Conservation (phyloP, 2,329 filamentous ascomycete genomes). For the Sclerotinia glacialis region DNA sequence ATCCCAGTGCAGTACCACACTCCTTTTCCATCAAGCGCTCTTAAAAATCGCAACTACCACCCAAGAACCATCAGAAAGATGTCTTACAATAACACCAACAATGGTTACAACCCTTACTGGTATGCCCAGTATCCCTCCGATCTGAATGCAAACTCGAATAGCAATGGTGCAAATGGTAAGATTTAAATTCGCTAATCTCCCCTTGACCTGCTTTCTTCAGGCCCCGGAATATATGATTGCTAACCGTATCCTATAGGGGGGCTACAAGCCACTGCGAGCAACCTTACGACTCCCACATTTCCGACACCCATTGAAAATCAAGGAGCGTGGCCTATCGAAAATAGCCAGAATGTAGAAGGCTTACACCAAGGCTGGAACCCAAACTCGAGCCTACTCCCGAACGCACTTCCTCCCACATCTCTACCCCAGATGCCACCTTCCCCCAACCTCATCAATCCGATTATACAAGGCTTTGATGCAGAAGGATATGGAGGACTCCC, state of each 20-base stretch:
- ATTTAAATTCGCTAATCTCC: not conserved
- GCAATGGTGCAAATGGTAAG: not conserved
- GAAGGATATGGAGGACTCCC: not conserved
- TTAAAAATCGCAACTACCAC: too few species aligned
- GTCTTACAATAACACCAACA: not conserved
- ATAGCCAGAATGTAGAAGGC: not conserved
- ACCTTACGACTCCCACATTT: not conserved
- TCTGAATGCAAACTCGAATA: not conserved
- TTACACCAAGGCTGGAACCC: not conserved
- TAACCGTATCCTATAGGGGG: not conserved
- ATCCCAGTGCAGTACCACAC: not conserved
- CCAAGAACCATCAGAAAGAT: not conserved
- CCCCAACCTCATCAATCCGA: not conserved
- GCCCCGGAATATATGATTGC: not conserved
- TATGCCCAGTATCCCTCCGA: not conserved
- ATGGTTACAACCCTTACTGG: not conserved
- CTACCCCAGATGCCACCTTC: not conserved
- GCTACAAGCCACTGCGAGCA: not conserved
- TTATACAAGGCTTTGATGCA: not conserved
- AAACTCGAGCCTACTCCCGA: not conserved
- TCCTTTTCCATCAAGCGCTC: not conserved
- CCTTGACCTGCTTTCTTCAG: not conserved
- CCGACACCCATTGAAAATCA: not conserved
- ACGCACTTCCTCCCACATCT: not conserved
- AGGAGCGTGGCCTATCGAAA: not conserved